Base-by-base conservation (phyloP, 1,284 basidiomycete genomes). In the Leccinum fuscescens region DNA sequence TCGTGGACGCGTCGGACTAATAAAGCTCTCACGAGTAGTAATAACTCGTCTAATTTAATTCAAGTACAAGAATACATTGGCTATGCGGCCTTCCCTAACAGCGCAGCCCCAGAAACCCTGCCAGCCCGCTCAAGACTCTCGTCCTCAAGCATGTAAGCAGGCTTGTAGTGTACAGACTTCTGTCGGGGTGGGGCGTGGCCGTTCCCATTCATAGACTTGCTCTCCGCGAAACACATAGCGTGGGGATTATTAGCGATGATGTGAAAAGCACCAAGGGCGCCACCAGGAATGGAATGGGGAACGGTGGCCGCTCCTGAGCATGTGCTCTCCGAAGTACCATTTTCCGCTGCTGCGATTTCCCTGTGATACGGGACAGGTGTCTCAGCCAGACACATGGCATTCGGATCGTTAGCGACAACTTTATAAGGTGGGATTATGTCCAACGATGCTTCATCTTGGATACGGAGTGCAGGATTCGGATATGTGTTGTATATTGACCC, bases 401-500 rank as follows among this genome's bases (percentile, higher is more conserved):
- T 56, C 8, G 72, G 67, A n/a, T 64, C 53, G 42, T 56, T 46
- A 27, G 69, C 70, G n/a, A 73, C 9, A 14, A 68, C 29, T 3
- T 62, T 64, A n/a, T 64, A 24, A 39, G 67, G 56, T 55, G 66
- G 64, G 61, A 69, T 62, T 49, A 60, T 20, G 15, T 61, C 57
- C 44, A 48, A 53, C n/a, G 53, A 59, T 7, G 58, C 49, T 55
- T 65, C 62, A 54, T 68, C 70, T 7, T 57, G 55, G 59, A 86
- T 76, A 24, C 81, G 79, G 6, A 97, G 82, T 0, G 90, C 83
- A 1, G 96, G 96, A 69, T 99, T 99, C 0, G 88, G 94, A 67
- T 88, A 89, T 0, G 97, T 98, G 76, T 98, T 98, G 76, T 87
- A 93, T 1, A 92, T 96, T 15, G 94, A 97, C 22, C 97, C 96